Conservation (phyloP, 306 rosid genomes). For the Quercus wislizeni region DNA sequence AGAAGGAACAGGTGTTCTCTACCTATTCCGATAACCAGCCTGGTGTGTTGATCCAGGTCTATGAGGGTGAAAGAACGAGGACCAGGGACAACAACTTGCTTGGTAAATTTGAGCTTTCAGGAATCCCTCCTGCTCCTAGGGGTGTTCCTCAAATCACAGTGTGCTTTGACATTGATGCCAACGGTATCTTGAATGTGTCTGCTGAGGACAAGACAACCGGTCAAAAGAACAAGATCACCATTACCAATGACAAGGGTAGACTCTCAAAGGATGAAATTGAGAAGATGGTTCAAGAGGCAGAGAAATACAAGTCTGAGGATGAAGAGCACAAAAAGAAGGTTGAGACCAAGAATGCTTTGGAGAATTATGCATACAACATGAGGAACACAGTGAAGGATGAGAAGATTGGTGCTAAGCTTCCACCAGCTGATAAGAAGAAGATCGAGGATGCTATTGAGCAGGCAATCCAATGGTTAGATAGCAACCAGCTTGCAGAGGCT, state of each 20-base stretch:
- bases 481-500: slow-evolving; percentile 60
- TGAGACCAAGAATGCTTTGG: slow-evolving; percentile 59
- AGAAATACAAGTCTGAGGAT: slow-evolving; percentile 75
- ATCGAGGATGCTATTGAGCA: slow-evolving; percentile 64
- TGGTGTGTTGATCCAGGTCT: slow-evolving; percentile 74
- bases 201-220: slow-evolving; percentile 77
- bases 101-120: slow-evolving; percentile 71
- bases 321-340: slow-evolving; percentile 75
- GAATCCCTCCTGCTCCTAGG: slow-evolving; percentile 81
- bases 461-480: slow-evolving; percentile 66
- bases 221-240: slow-evolving; percentile 77
- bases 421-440: slow-evolving; percentile 59
- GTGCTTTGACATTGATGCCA: slow-evolving; percentile 73
- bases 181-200: slow-evolving; percentile 72
- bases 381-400: slow-evolving; percentile 64
- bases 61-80: slow-evolving; percentile 72
- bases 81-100: slow-evolving; percentile 69
- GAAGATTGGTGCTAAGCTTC: slow-evolving; percentile 58
- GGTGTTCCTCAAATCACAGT: slow-evolving; percentile 80
- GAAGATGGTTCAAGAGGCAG: slow-evolving; percentile 79
- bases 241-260: slow-evolving; percentile 73
- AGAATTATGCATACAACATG: slow-evolving; percentile 67
- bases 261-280: slow-evolving; percentile 75
- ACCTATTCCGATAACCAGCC: slow-evolving; percentile 80
- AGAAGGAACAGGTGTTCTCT: slow-evolving; percentile 78